phyloP scores from a whole-genome alignment of 768 basidiomycete genomes.

The Termitomyces sp. region DNA sequence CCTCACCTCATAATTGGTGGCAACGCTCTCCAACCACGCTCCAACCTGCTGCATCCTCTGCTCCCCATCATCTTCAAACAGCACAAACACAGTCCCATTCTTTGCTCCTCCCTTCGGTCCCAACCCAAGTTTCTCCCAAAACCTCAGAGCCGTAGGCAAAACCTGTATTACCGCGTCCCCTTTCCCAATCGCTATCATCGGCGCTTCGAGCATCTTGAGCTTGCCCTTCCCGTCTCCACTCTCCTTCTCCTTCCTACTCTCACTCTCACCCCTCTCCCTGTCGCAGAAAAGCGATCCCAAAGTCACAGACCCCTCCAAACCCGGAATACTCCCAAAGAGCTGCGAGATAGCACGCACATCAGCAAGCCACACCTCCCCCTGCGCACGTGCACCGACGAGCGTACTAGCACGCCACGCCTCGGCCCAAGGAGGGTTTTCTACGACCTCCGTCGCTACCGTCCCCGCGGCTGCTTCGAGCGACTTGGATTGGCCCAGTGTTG shows the following conservation, averaged over 20 bases:
- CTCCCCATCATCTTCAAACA: slow-evolving; percentile 62
- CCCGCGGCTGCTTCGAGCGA: slow-evolving; percentile 66
- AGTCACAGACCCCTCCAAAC: slow-evolving; percentile 40
- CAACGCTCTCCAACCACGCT: slow-evolving; percentile 57
- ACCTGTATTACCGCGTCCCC: slow-evolving; percentile 69
- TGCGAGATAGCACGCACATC: slow-evolving; percentile 49
- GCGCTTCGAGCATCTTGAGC: slow-evolving; percentile 30
- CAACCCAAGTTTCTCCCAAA: slow-evolving; percentile 85
- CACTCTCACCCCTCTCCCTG: neutral
- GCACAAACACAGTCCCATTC: slow-evolving; percentile 63
- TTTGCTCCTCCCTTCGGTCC: slow-evolving; percentile 70
- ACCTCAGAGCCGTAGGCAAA: slow-evolving; percentile 67
- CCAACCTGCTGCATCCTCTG: slow-evolving; percentile 49
- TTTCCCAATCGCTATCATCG: slow-evolving; percentile 66
- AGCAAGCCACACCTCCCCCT: slow-evolving; percentile 44
- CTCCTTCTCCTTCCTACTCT: neutral
- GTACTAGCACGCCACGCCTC: slow-evolving; percentile 58
- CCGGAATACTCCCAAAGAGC: slow-evolving; percentile 40
- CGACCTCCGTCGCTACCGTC: slow-evolving; percentile 63
- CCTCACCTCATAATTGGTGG: slow-evolving; percentile 58
- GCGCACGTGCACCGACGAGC: slow-evolving; percentile 4
- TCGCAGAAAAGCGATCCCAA: slow-evolving; percentile 35
- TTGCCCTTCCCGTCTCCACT: neutral
- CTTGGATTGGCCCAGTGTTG: slow-evolving; percentile 62
- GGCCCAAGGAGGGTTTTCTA: slow-evolving; percentile 72